Evolutionary conservation across 257 asterid species (phyloP), one percentile per base, ranked within the genome.

Genomic region (Scutellaria galericulata): DNA sequence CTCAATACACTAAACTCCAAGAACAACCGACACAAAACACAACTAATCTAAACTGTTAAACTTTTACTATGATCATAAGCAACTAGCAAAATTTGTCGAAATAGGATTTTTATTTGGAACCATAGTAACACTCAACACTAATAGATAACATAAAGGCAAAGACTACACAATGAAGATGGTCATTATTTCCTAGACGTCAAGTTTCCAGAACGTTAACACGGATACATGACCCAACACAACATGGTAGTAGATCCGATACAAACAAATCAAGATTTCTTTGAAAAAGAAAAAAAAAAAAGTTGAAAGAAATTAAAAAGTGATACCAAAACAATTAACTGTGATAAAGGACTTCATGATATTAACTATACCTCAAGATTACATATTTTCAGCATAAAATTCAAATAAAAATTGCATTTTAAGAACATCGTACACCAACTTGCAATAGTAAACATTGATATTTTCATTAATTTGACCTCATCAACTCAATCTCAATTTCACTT

Each of bases 1-100:
- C 58, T 78, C 72, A 75, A 53, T 8, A 18, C 79, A 63, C 39
- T 5, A 13, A 56, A 76, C 57, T 65, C 66, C 13, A n/a, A 65
- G 27, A 65, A 45, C 24, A 7, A 47, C 27, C 13, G 27, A 47
- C 47, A 24, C 2, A 40, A 58, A 42, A 6, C 6, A 40, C 11
- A 59, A 58, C 35, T 45, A 20, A 13, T 11, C 7, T 18, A 39
- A 20, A 68, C 6, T 6, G 27, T 14, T 14, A 31, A 56, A 24
- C 39, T 42, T 71, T 37, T 44, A 51, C 70, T 50, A 27, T 24
- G 24, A 66, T 42, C 46, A 51, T 18, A 20, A 47, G 24, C 35
- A 63, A 71, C 61, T 15, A 48, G 42, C 55, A 47, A 22, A 55
- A 35, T 51, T 24, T 31, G 22, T 31, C 37, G 45, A 15, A 12